Base-by-base conservation (phyloP, 106 monocot species). In the Amphibolis antarctica region DNA sequence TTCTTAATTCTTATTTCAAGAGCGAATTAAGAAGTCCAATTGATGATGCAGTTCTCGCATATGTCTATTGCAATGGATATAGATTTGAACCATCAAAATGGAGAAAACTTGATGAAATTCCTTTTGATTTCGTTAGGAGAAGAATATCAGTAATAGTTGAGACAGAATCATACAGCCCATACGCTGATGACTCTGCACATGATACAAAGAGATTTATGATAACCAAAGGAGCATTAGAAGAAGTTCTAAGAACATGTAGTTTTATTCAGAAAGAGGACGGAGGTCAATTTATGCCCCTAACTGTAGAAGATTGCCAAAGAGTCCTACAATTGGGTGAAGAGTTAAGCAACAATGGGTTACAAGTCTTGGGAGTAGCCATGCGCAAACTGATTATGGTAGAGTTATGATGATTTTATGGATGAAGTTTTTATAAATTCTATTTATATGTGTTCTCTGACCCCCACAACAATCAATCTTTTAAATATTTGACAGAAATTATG, bases 1-100 rank as follows among this genome's bases (percentile, higher is more conserved):
- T 75, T 46, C 65, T 80, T n/a, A 80, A 75, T 50, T 75, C 75
- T 5, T 80, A 66, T 55, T 80, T 75, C 65, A 70, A 80, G 60
- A 67, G 54, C 11, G 61, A 55, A 50, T 45, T 75, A 10, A 80
- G 62, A 55, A 55, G 75, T 42, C 70, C 75, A 9, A 46, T 80
- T 48, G 80, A 80, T 47, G 61, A 71, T 75, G 80, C 75, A 70
- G 62, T 79, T 74, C 50, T 75, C n/a, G 65, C 74, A 66, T 58
- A 79, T 60, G 65, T 56, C 3, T 74, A 79, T 7, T 36, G 4
- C 36, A 36, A 36, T 36, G 36, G 36, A 36, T 7, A 36, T 36
- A 36, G 36, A 36, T 36, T 36, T 36, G 36, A 36, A 36, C 36
- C 36, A 36, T 36, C 36, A 36, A 36, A 36, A 36, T 36, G 36